phyloP scores from a whole-genome alignment of 306 rosid genomes.

The Casuarina equisetifolia region DNA sequence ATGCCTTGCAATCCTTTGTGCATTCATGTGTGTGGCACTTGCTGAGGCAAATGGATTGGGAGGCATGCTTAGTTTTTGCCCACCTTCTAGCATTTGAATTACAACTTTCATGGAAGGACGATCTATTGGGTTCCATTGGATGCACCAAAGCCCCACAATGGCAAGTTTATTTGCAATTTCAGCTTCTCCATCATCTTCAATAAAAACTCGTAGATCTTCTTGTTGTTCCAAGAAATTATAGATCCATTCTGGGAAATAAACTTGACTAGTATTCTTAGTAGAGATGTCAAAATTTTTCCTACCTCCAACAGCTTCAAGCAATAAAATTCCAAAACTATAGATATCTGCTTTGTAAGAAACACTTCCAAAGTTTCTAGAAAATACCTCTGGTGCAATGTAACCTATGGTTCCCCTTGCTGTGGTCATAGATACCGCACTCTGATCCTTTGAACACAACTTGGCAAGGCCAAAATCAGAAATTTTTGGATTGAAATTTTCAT shows the following conservation, averaged over 20 bases:
- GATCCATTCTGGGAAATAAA: neutral
- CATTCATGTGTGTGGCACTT: neutral
- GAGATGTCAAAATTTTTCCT: slow-evolving; percentile 22
- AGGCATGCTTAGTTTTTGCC: slow-evolving; percentile 1
- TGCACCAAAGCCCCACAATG: slow-evolving; percentile 39
- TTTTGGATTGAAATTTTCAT: slow-evolving; percentile 20
- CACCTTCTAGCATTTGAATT: slow-evolving; percentile 29
- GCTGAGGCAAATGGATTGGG: neutral
- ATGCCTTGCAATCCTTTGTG: too few species aligned
- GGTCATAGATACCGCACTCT: neutral
- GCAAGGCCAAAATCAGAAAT: slow-evolving; percentile 40
- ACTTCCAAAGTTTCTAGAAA: neutral
- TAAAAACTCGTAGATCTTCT: neutral
- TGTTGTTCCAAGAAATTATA: neutral
- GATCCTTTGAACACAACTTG: slow-evolving; percentile 19
- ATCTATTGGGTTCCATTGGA: slow-evolving; percentile 27
- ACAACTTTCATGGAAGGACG: slow-evolving; percentile 41
- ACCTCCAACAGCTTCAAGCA: slow-evolving; percentile 29
- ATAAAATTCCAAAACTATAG: slow-evolving; percentile 33
- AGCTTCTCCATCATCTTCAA: slow-evolving; percentile 18
- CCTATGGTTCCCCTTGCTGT: slow-evolving; percentile 34
- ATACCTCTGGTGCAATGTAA: neutral
- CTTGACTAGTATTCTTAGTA: neutral
- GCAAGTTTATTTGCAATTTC: slow-evolving; percentile 27
- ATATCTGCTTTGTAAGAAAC: neutral